phyloP scores from a whole-genome alignment of 495 filamentous ascomycete species.

The Trichoderma reesei region DNA sequence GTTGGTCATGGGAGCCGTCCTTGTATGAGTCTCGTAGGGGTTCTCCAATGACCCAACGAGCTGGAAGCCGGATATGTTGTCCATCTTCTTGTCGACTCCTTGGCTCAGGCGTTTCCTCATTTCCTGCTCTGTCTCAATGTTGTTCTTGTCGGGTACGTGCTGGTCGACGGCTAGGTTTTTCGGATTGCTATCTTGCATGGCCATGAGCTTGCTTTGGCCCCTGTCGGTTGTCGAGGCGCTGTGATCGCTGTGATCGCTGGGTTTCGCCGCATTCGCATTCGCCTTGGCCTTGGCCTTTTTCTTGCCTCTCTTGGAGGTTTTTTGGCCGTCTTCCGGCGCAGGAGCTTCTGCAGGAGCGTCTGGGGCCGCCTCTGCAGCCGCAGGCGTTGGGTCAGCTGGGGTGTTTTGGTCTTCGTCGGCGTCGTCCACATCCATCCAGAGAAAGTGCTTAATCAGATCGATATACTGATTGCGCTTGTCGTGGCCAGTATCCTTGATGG shows the following conservation, averaged over 20 bases:
- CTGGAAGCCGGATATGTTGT: slow-evolving; percentile 23
- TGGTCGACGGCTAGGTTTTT: slow-evolving; percentile 12
- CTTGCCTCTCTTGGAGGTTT: not conserved
- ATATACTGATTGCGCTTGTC: slow-evolving; percentile 38
- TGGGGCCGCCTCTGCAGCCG: slow-evolving; percentile 7
- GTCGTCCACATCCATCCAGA: slow-evolving; percentile 29
- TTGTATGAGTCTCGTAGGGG: slow-evolving; percentile 25
- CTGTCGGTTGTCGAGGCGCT: not conserved
- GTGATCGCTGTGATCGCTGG: not conserved
- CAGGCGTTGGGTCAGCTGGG: slow-evolving; percentile 10
- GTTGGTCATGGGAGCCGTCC: slow-evolving; percentile 29
- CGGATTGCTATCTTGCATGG: slow-evolving; percentile 8
- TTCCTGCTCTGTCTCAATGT: slow-evolving; percentile 33
- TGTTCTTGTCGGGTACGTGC: slow-evolving; percentile 23
- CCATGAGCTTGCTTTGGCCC: slow-evolving; percentile 3
- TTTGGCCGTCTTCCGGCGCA: not conserved
- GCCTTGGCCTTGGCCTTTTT: slow-evolving; percentile 17
- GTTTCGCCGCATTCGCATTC: no score
- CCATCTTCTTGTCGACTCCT: slow-evolving; percentile 30
- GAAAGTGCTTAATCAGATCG: slow-evolving; percentile 32
- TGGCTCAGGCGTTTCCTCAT: slow-evolving; percentile 30
- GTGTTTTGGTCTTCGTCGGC: slow-evolving; percentile 14
- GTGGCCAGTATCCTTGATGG: slow-evolving; percentile 39
- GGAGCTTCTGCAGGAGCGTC: slow-evolving; percentile 7
- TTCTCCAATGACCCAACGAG: slow-evolving; percentile 30